These are phyloP conservation scores for Ocimum tenuiflorum DNA, from an alignment of 257 asterid species.

Conservation along the genomic window DNA sequence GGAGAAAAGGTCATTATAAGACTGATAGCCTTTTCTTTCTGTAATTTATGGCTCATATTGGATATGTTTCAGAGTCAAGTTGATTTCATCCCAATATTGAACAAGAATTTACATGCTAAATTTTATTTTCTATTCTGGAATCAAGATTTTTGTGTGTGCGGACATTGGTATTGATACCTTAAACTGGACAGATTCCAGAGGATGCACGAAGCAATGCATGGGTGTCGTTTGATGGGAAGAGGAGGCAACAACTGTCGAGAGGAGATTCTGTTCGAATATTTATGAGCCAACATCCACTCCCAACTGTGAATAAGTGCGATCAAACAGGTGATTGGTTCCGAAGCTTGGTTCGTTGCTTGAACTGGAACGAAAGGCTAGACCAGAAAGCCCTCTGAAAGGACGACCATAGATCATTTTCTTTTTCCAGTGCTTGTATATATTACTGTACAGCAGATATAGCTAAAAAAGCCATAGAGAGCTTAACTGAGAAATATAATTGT, in stretches of 20 bases:
- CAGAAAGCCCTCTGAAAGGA: slow-evolving; percentile 81
- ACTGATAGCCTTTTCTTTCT: too few species aligned
- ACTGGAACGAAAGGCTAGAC: slow-evolving; percentile 95
- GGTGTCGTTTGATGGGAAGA: slow-evolving; percentile 98
- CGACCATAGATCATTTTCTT: not conserved
- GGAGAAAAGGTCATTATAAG: too few species aligned
- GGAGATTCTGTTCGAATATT: slow-evolving; percentile 84
- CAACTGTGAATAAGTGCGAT: slow-evolving; percentile 83
- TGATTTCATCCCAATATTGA: too few species aligned
- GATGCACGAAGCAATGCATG: slow-evolving; percentile 96
- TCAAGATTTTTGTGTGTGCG: not conserved
- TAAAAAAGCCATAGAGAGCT: slow-evolving; percentile 15
- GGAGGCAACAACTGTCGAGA: slow-evolving; percentile 87
- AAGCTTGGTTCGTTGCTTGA: slow-evolving; percentile 93
- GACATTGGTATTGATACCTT: not conserved
- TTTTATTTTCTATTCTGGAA: not conserved
- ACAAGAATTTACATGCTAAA: too few species aligned
- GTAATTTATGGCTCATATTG: too few species aligned
- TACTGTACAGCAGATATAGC: slow-evolving; percentile 44
- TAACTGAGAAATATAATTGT: slow-evolving; percentile 20
- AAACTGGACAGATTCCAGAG: slow-evolving; percentile 54
- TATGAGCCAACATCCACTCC: slow-evolving; percentile 97
- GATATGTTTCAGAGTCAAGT: too few species aligned
- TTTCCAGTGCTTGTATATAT: slow-evolving; percentile 25
- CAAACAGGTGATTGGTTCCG: slow-evolving; percentile 98